These are phyloP conservation scores for Crepidotus sp. DNA, from an alignment of 1,284 basidiomycete species.

Conservation along the genomic window DNA sequence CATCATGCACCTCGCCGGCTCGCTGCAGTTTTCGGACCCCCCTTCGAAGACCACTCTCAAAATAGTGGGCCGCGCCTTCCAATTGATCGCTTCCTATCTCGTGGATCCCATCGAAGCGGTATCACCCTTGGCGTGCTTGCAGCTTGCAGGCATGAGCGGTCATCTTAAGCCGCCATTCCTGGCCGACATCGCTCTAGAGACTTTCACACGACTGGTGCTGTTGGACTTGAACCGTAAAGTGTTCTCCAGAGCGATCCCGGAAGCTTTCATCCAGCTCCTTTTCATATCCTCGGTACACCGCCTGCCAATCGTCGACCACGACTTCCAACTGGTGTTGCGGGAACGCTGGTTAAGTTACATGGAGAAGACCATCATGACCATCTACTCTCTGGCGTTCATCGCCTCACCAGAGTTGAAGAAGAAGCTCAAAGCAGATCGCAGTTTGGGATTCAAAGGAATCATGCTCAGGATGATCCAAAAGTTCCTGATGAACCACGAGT, in stretches of 20 bases:
- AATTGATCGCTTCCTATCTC: constrained; percentile 70
- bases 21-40: constrained; percentile 39
- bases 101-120: constrained; percentile 61
- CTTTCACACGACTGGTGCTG: constrained; percentile 70
- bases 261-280: constrained; percentile 49
- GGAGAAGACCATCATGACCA: constrained; percentile 70
- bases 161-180: constrained; percentile 49
- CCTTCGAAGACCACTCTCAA: constrained; percentile 31
- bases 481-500: constrained; percentile 42
- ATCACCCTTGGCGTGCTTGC: constrained; percentile 48
- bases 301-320: constrained; percentile 69
- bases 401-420: constrained; percentile 67
- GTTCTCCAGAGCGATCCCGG: constrained; percentile 53
- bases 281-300: constrained; percentile 71
- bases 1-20: constrained; percentile 51
- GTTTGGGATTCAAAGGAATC: constrained; percentile 51
- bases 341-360: constrained; percentile 71
- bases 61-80: constrained; percentile 52
- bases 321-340: constrained; percentile 63
- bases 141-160: constrained; percentile 38
- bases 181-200: constrained; percentile 74
- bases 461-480: constrained; percentile 60
- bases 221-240: constrained; percentile 75
- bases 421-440: constrained; percentile 52
- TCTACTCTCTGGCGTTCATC: constrained; percentile 85